phyloP scores from a whole-genome alignment of 371 early-diverging fungal genomes.

The Mortierella sp. region DNA sequence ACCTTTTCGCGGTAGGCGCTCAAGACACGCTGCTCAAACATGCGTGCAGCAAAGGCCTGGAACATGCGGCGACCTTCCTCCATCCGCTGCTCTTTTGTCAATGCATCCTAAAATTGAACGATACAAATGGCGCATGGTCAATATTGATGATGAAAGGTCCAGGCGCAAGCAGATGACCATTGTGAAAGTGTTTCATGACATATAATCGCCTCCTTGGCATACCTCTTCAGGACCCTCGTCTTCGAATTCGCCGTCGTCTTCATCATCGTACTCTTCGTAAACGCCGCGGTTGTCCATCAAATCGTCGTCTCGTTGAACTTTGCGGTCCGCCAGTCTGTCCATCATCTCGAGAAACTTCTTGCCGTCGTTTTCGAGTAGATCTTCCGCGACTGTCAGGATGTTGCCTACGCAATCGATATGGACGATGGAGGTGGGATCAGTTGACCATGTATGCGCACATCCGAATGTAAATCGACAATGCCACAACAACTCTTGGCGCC shows the following conservation, averaged over 20 bases:
- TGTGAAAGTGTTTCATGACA: background rate
- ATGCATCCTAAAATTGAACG: conserved; percentile 64
- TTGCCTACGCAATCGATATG: conserved; percentile 64
- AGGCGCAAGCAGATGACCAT: conserved; percentile 4
- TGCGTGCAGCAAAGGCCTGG: conserved; percentile 94
- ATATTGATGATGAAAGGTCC: background rate
- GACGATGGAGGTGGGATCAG: background rate
- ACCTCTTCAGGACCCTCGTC: conserved; percentile 72
- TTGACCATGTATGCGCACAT: background rate
- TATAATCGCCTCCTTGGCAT: conserved; percentile 17
- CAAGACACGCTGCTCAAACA: conserved; percentile 95
- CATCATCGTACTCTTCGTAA: conserved; percentile 69
- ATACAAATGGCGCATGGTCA: background rate
- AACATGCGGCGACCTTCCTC: conserved; percentile 95
- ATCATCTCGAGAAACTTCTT: conserved; percentile 94
- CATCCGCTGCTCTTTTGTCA: conserved; percentile 89
- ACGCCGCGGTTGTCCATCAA: conserved; percentile 58
- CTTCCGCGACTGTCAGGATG: conserved; percentile 91
- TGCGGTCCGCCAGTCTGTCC: conserved; percentile 93
- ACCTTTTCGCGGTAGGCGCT: conserved; percentile 93
- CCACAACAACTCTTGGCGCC: background rate
- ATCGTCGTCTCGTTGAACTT: conserved; percentile 83
- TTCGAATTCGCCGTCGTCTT: conserved; percentile 74
- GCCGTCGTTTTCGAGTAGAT: conserved; percentile 92
- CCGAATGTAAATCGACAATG: background rate